Conservation (phyloP, 1,139 yeast genomes). For the Yamadazyma taylorii region DNA sequence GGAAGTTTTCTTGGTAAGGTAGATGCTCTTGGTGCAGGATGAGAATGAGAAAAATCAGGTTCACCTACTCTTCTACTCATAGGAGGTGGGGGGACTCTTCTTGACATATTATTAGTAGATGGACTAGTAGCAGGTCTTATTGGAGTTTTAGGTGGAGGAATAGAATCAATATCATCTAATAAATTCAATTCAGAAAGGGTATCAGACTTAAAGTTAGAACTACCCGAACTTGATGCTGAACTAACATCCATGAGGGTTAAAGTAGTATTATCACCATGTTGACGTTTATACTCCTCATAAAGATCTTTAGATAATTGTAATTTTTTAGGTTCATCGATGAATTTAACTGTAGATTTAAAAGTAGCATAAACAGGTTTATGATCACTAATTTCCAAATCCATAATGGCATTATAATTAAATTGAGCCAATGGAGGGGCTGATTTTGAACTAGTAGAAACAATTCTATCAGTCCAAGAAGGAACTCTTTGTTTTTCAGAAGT, state of each 20-base stretch:
- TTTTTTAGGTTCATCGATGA: slow-evolving; percentile 50
- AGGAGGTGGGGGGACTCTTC: slow-evolving; percentile 44
- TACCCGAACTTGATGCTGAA: slow-evolving; percentile 15
- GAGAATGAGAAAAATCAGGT: slow-evolving; percentile 5
- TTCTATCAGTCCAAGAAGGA: slow-evolving; percentile 97
- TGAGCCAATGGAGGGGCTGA: slow-evolving; percentile 56
- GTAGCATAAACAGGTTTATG: slow-evolving; percentile 90
- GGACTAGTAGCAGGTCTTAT: slow-evolving; percentile 15
- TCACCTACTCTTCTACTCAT: slow-evolving; percentile 22
- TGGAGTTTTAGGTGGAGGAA: slow-evolving; percentile 25
- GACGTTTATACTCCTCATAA: slow-evolving; percentile 32
- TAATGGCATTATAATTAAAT: slow-evolving; percentile 57
- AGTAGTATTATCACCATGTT: slow-evolving; percentile 23
- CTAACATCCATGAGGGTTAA: slow-evolving; percentile 6
- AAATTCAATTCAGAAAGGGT: slow-evolving; percentile 40
- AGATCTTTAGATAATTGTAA: slow-evolving; percentile 28
- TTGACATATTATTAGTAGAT: slow-evolving; percentile 18
- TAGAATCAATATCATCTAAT: slow-evolving; percentile 27
- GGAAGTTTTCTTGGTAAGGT: slow-evolving; percentile 24
- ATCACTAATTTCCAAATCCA: slow-evolving; percentile 68
- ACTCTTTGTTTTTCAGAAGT: slow-evolving; percentile 88
- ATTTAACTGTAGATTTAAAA: slow-evolving; percentile 61
- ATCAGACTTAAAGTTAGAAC: slow-evolving; percentile 24
- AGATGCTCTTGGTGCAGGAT: slow-evolving; percentile 1
- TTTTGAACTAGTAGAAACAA: slow-evolving; percentile 47